A percentile compares a stretch with the other conserved stretches of the same genome.
Evolutionary conservation across 1,139 yeast genomes (phyloP).

Genomic region (Taphrina pruni): DNA sequence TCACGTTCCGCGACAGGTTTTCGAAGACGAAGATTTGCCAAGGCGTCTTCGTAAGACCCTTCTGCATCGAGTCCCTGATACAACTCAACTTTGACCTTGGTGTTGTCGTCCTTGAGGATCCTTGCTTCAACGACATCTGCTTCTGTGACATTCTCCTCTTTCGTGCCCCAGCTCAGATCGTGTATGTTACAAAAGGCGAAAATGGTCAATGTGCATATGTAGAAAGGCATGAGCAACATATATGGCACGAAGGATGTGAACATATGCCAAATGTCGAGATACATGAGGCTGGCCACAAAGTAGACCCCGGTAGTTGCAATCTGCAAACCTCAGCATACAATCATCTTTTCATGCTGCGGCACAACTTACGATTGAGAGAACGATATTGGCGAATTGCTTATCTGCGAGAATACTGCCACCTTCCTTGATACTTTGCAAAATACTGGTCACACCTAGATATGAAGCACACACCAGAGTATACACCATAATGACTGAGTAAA

Average conservation of each 20-base stretch:
- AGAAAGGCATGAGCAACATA: slow-evolving; percentile 83
- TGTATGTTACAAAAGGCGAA: slow-evolving; percentile 92
- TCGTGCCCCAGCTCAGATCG: slow-evolving; percentile 88
- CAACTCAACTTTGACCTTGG: slow-evolving; percentile 76
- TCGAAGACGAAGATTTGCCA: slow-evolving; percentile 74
- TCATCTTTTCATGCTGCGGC: neutral
- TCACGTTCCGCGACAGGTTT: slow-evolving; percentile 58
- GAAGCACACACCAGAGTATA: slow-evolving; percentile 85
- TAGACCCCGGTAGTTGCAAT: slow-evolving; percentile 90
- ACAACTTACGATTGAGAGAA: slow-evolving; percentile 78
- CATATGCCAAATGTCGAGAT: slow-evolving; percentile 96
- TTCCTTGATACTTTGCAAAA: slow-evolving; percentile 55
- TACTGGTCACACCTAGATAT: slow-evolving; percentile 69
- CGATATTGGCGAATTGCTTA: slow-evolving; percentile 54
- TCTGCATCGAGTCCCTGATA: slow-evolving; percentile 92
- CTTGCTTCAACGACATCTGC: slow-evolving; percentile 71
- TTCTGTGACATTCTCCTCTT: slow-evolving; percentile 78
- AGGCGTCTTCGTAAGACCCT: slow-evolving; percentile 78
- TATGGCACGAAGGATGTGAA: slow-evolving; percentile 82
- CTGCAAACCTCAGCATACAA: slow-evolving; percentile 69
- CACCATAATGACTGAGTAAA: slow-evolving; percentile 76
- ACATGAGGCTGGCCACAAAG: slow-evolving; percentile 71
- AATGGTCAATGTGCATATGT: slow-evolving; percentile 71
- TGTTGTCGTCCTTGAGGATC: slow-evolving; percentile 56
- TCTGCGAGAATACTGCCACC: slow-evolving; percentile 53